Percentiles rank a stretch among this genome's conserved stretches.
Conservation (phyloP, 2,329 filamentous ascomycete genomes). For the Fusarium sp. region DNA sequence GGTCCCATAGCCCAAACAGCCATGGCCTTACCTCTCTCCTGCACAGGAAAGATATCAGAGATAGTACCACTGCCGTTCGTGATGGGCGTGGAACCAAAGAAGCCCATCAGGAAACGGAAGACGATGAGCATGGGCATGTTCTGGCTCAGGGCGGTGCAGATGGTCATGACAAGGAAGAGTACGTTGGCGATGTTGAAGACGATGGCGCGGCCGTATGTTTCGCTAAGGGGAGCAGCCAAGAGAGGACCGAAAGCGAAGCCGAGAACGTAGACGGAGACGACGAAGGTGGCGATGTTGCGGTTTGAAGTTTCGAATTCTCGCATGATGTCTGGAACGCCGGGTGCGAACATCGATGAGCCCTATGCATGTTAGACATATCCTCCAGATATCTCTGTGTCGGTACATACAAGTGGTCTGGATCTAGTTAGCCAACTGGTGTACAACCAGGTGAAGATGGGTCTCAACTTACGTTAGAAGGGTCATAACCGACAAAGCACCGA, state of each 20-base stretch:
- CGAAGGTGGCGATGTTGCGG: slow-evolving; percentile 55
- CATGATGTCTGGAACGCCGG: slow-evolving; percentile 59
- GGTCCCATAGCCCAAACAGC: slow-evolving; percentile 73
- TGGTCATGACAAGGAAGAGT: slow-evolving; percentile 65
- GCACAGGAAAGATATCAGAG: slow-evolving; percentile 70
- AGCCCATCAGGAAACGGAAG: slow-evolving; percentile 69
- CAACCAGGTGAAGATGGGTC: rapidly evolving
- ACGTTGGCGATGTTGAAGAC: slow-evolving; percentile 55
- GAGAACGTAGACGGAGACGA: slow-evolving; percentile 59
- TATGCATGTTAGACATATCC: slow-evolving; percentile 11
- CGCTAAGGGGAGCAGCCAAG: slow-evolving; percentile 70
- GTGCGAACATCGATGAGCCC: slow-evolving; percentile 49
- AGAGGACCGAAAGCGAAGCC: slow-evolving; percentile 69
- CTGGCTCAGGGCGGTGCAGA: slow-evolving; percentile 60
- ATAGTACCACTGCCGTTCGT: slow-evolving; percentile 75
- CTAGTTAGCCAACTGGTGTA: slow-evolving; percentile 4
- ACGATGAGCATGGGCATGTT: slow-evolving; percentile 72
- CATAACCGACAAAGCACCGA: slow-evolving; percentile 49
- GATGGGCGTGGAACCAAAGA: slow-evolving; percentile 70
- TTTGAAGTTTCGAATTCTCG: slow-evolving; percentile 54
- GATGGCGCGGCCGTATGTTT: slow-evolving; percentile 67
- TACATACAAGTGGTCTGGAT: slow-evolving; percentile 41
- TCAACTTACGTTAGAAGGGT: slow-evolving; percentile 43
- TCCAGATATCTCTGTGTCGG: rapidly evolving
- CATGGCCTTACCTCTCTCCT: slow-evolving; percentile 71